Base-by-base conservation (phyloP, 2,329 filamentous ascomycete genomes). In the Curvularia sp. region DNA sequence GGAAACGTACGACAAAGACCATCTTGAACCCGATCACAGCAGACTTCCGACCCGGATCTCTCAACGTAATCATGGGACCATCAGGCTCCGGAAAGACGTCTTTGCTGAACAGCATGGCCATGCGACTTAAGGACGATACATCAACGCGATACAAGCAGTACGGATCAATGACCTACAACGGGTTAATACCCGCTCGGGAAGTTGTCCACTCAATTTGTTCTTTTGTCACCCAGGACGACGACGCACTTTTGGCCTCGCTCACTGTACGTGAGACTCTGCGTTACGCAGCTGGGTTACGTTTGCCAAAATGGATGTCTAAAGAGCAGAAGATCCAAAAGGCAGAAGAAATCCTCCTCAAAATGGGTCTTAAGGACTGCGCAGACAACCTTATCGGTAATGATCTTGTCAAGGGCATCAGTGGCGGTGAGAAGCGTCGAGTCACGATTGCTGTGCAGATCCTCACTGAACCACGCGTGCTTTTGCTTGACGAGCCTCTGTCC, bases 1-100 rank as follows among this genome's bases (percentile, higher is more conserved):
- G 79, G 1, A 85, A 85, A 8, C 83, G 81, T 66, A 86, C 69
- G 18, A 73, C 69, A 1, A 75, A 75, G 65, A 67, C 75, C 0
- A 92, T 93, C 10, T 77, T 93, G 13, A 83, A 88, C 54, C 88
- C 89, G 0, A 82, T 93, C 12, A 87, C 83, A 1, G 81, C 89
- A 0, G 86, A 84, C 0, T 93, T 93, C 64, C 82, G 86, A 47
- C 85, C 90, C 0, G 89, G 89, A 0, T 80, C 84, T 13, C 72
- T 93, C 13, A 93, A 93, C 62, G 84, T 92, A 24, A 90, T 93
- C 63, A 92, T 93, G 89, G 90, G 90, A 0, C 90, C 90, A 0
- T 92, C 89, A 0, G 90, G 90, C 0, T 89, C 86, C 46, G 90
- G 90, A 1, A 93, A 93, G 74, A 92, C 89, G 0, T 90, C 88